Conservation (phyloP, 1,284 basidiomycete genomes). For the Tausonia pullulans region DNA sequence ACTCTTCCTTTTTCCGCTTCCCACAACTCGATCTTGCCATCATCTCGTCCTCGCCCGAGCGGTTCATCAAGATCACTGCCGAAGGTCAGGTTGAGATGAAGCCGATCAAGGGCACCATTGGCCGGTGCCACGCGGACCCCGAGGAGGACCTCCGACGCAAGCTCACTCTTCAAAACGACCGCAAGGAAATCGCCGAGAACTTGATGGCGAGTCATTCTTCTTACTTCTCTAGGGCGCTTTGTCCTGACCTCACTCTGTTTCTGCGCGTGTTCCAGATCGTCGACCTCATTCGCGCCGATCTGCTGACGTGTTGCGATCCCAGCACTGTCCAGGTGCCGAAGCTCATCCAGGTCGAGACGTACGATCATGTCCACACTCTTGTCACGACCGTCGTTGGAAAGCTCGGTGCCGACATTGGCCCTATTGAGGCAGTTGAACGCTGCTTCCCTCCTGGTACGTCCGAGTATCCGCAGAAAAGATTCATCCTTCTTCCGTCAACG, state of each 20-base stretch:
- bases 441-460: conserved; percentile 75
- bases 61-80: conserved; percentile 76
- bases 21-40: conserved; percentile 52
- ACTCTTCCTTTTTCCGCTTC: conserved; percentile 70
- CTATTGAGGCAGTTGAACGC: conserved; percentile 61
- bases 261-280: conserved; percentile 49
- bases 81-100: conserved; percentile 66
- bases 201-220: conserved; percentile 52
- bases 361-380: conserved; percentile 90
- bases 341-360: conserved; percentile 83
- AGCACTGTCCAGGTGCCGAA: conserved; percentile 69
- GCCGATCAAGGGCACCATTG: conserved; percentile 81
- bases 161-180: conserved; percentile 52
- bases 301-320: conserved; percentile 56
- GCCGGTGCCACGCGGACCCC: conserved; percentile 23
- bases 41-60: conserved; percentile 75
- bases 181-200: conserved; percentile 93
- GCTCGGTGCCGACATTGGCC: conserved; percentile 36
- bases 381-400: conserved; percentile 84
- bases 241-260: not conserved
- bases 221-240: not conserved
- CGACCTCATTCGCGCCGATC: conserved; percentile 86
- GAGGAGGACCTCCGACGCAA: conserved; percentile 33
- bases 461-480: not conserved
- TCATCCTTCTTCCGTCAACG: no score